Evolutionary conservation across 331 rosid genomes (phyloP).

Genomic region (Quercus tomentella): DNA sequence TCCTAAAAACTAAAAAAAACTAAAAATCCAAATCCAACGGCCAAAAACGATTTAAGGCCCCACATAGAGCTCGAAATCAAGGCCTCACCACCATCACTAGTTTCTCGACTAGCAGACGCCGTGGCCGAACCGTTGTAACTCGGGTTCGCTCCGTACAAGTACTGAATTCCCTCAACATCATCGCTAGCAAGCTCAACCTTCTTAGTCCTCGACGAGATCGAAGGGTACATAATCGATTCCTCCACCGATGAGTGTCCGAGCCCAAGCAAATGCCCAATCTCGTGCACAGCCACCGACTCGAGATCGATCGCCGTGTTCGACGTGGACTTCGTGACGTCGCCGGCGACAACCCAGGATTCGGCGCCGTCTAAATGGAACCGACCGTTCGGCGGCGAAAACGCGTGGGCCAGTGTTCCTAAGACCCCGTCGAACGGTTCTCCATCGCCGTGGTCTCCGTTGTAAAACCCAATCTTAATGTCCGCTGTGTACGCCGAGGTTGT

Average conservation of each 20-base stretch:
- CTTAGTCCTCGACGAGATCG: slow-evolving; percentile 50
- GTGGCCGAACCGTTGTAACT: slow-evolving; percentile 29
- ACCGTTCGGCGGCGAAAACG: slow-evolving; percentile 83
- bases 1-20: neutral
- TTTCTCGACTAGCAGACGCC: slow-evolving; percentile 29
- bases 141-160: slow-evolving; percentile 67
- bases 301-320: slow-evolving; percentile 50
- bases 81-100: slow-evolving; percentile 29
- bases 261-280: slow-evolving; percentile 84
- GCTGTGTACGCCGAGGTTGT: slow-evolving; percentile 23
- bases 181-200: slow-evolving; percentile 53
- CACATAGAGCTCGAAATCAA: slow-evolving; percentile 8
- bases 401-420: slow-evolving; percentile 82
- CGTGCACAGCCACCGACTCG: slow-evolving; percentile 87
- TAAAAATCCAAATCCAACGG: slow-evolving; percentile 24
- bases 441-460: slow-evolving; percentile 79
- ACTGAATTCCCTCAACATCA: slow-evolving; percentile 69
- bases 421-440: slow-evolving; percentile 80
- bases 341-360: slow-evolving; percentile 69
- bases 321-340: slow-evolving; percentile 45
- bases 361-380: slow-evolving; percentile 57
- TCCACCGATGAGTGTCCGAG: slow-evolving; percentile 74
- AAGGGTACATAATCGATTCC: slow-evolving; percentile 82
- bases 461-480: slow-evolving; percentile 63
- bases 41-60: slow-evolving; percentile 9